A percentile compares a stretch with the other conserved stretches of the same genome.
Evolutionary conservation across 495 filamentous ascomycete species (phyloP).

Genomic region (Xylaria flabelliformis): DNA sequence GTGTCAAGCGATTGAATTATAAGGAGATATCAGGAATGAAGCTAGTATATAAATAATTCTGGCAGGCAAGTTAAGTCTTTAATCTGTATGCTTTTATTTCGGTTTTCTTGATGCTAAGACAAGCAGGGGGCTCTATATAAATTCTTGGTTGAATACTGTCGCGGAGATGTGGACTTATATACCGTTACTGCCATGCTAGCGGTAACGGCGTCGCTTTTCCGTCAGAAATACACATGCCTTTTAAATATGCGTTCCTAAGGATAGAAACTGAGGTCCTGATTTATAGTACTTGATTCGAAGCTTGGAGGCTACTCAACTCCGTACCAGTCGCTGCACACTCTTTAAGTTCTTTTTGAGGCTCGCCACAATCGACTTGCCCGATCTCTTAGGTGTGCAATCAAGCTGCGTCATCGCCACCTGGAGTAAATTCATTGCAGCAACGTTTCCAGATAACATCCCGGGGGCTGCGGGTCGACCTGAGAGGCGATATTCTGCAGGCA

Average conservation of each 20-base stretch:
- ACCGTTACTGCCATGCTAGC: no score
- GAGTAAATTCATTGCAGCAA: background rate
- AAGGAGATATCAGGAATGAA: background rate
- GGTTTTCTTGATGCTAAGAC: background rate
- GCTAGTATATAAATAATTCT: background rate
- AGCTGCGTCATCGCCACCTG: background rate
- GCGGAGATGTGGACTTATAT: no score
- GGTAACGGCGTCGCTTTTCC: no score
- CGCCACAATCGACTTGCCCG: background rate
- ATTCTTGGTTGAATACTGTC: fast-evolving
- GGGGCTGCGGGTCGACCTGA: background rate
- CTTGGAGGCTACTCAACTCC: background rate
- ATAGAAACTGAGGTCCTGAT: background rate
- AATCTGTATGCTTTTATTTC: background rate
- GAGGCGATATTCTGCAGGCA: background rate
- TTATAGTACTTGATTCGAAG: background rate
- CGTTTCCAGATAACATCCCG: background rate
- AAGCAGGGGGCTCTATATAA: background rate
- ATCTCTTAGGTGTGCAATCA: background rate
- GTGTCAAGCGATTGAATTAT: no score
- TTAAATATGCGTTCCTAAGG: background rate
- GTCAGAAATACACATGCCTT: no score
- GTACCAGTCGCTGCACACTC: background rate
- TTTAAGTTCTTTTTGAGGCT: background rate
- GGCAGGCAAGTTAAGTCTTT: background rate